phyloP scores from a whole-genome alignment of 2,329 filamentous ascomycete genomes.

The Penicillium fuscoglaucum region DNA sequence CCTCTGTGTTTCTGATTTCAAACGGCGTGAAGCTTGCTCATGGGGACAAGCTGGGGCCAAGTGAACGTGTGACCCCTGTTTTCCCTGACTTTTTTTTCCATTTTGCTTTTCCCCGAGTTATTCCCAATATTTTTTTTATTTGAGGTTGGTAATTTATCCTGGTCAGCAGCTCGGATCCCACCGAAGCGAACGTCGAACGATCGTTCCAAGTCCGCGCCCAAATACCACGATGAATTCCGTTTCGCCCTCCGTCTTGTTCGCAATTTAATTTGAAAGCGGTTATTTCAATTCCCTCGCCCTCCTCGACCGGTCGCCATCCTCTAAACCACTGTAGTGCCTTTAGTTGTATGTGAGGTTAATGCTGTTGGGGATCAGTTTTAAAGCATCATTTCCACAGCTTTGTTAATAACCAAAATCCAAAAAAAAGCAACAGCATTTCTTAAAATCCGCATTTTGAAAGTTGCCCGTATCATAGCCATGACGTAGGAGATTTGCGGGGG shows the following conservation, averaged over 20 bases:
- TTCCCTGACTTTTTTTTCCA: neutral
- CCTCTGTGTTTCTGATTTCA: constrained; percentile 4
- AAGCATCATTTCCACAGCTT: neutral
- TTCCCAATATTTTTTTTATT: constrained; percentile 9
- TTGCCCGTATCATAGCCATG: neutral
- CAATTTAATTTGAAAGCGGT: constrained; percentile 25
- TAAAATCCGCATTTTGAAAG: neutral
- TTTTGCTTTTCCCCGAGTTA: neutral
- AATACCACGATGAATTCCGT: constrained; percentile 24
- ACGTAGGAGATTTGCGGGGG: neutral
- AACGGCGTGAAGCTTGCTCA: constrained; percentile 3
- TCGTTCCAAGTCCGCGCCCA: constrained; percentile 23
- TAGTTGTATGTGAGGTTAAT: constrained; percentile 4
- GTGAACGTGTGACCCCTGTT: constrained; percentile 6
- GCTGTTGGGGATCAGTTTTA: neutral
- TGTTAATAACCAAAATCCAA: neutral
- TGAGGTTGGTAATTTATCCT: constrained; percentile 28
- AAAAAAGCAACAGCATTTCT: neutral
- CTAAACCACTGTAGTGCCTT: constrained; percentile 19
- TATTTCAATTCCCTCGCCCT: constrained; percentile 18
- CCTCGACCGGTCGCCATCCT: constrained; percentile 21
- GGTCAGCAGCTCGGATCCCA: constrained; percentile 30
- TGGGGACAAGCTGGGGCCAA: constrained; percentile 1
- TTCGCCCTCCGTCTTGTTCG: constrained; percentile 25
- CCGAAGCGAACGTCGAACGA: constrained; percentile 31